Percentiles rank a stretch among this genome's conserved stretches.
These are phyloP conservation scores for Alternaria consortialis DNA, from an alignment of 2,329 filamentous ascomycete genomes.

Conservation along the genomic window DNA sequence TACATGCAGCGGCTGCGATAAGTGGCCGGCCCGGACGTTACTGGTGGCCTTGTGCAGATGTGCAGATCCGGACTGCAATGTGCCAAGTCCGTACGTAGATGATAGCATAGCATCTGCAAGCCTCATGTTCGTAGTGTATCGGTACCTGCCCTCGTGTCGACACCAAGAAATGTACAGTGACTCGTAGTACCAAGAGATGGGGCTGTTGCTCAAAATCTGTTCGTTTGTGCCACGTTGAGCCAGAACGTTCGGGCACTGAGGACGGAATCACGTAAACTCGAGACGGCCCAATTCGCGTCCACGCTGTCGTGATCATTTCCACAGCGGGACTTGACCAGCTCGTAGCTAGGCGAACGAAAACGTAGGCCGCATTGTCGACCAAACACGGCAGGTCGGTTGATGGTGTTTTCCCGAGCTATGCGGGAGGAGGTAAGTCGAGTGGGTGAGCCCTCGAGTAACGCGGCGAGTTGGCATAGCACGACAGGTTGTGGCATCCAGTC, in stretches of 20 bases:
- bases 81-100: slow-evolving; percentile 40
- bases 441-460: slow-evolving; percentile 38
- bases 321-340: slow-evolving; percentile 37
- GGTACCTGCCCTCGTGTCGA: slow-evolving; percentile 27
- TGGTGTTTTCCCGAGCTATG: slow-evolving; percentile 37
- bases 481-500: slow-evolving; percentile 46
- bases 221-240: slow-evolving; percentile 31
- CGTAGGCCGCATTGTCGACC: slow-evolving; percentile 33
- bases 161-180: slow-evolving; percentile 33
- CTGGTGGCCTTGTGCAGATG: slow-evolving; percentile 42
- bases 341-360: slow-evolving; percentile 35
- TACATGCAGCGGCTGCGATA: slow-evolving; percentile 53
- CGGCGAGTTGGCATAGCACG: slow-evolving; percentile 36
- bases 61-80: slow-evolving; percentile 45
- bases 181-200: slow-evolving; percentile 34
- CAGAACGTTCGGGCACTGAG: slow-evolving; percentile 28
- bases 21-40: slow-evolving; percentile 52
- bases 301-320: slow-evolving; percentile 46
- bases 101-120: slow-evolving; percentile 29
- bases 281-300: slow-evolving; percentile 34
- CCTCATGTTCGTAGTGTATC: slow-evolving; percentile 28
- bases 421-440: slow-evolving; percentile 18
- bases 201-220: slow-evolving; percentile 30
- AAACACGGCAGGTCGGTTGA: slow-evolving; percentile 46
- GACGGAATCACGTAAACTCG: slow-evolving; percentile 28